Conservation (phyloP, 2,329 filamentous ascomycete species). For the Aspergillus calidoustus region DNA sequence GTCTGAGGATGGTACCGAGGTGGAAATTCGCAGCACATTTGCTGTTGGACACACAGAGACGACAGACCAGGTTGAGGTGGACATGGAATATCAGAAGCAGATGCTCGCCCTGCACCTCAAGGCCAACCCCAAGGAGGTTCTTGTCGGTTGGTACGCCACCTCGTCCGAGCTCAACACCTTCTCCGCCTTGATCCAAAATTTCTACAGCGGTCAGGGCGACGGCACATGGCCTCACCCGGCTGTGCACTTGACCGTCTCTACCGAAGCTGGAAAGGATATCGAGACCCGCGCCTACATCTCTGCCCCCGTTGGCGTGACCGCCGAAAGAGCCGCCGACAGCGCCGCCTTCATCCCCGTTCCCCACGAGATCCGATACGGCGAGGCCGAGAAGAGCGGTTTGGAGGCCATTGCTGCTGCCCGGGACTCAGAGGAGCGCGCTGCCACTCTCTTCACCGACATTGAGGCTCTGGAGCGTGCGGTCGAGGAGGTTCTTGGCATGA, state of each 20-base stretch:
- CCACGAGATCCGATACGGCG: conserved; percentile 88
- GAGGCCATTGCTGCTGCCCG: conserved; percentile 84
- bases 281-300: conserved; percentile 94
- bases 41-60: conserved; percentile 98
- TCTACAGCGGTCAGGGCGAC: conserved; percentile 95
- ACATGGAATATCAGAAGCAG: conserved; percentile 99
- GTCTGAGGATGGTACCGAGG: conserved; percentile 94
- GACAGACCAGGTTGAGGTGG: conserved; percentile 97
- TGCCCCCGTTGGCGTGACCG: conserved; percentile 90
- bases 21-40: conserved; percentile 95
- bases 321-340: conserved; percentile 92
- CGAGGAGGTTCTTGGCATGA: conserved; percentile 83
- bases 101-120: conserved; percentile 96
- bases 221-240: conserved; percentile 98
- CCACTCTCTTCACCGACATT: conserved; percentile 81
- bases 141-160: conserved; percentile 98
- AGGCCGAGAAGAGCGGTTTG: conserved; percentile 75
- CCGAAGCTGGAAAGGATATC: conserved; percentile 84
- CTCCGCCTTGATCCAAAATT: conserved; percentile 98
- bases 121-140: conserved; percentile 88
- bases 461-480: conserved; percentile 85
- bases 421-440: conserved; percentile 74
- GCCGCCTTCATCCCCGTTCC: conserved; percentile 98
- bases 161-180: conserved; percentile 97
- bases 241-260: conserved; percentile 93